Percentiles rank a stretch among this genome's conserved stretches.
Conservation (phyloP, 441 rosid genomes). For the Adansonia grandidieri region DNA sequence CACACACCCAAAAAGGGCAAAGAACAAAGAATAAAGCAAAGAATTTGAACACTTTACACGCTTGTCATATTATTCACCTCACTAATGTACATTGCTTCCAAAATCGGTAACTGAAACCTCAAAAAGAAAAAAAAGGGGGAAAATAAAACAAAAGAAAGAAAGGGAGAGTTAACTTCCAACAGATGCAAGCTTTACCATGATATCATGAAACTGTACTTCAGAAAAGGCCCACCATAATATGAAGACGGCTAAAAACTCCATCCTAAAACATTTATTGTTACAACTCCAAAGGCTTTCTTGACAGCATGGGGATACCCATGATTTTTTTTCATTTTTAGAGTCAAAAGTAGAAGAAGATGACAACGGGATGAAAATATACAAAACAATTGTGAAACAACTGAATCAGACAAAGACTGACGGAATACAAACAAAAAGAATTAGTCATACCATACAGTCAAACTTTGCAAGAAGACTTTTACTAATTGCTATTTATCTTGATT, state of each 20-base stretch:
- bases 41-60: slow-evolving; percentile 21
- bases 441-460: slow-evolving; percentile 36
- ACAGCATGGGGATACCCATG: slow-evolving; percentile 3
- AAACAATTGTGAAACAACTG: slow-evolving; percentile 24
- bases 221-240: slow-evolving; percentile 11
- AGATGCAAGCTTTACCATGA: slow-evolving; percentile 27
- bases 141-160: not conserved
- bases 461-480: slow-evolving; percentile 30
- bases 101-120: not conserved
- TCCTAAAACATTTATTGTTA: not conserved
- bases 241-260: not conserved
- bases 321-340: slow-evolving; percentile 19
- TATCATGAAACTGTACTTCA: slow-evolving; percentile 19
- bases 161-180: slow-evolving; percentile 20
- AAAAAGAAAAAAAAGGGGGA: not conserved
- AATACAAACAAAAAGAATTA: slow-evolving; percentile 26
- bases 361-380: slow-evolving; percentile 36
- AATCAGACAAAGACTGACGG: slow-evolving; percentile 15
- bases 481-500: slow-evolving; percentile 63
- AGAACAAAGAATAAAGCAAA: slow-evolving; percentile 29
- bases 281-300: not conserved
- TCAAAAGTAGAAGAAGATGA: slow-evolving; percentile 21
- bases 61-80: slow-evolving; percentile 28
- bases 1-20: not conserved
- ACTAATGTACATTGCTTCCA: slow-evolving; percentile 19